phyloP scores from a whole-genome alignment of 257 asterid species.

The Solanum pimpinellifolium region DNA sequence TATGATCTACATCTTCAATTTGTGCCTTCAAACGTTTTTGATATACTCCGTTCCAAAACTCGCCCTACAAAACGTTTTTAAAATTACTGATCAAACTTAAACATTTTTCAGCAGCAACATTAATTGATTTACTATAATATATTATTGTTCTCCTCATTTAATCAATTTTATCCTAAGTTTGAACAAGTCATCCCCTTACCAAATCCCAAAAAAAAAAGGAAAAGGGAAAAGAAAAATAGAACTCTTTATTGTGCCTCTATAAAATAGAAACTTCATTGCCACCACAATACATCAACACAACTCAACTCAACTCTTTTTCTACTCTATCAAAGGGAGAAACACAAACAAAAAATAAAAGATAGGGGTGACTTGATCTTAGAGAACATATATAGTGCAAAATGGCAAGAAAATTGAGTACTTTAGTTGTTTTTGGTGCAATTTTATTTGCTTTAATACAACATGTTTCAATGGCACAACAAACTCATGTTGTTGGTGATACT shows the following conservation, averaged over 20 bases:
- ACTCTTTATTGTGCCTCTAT: neutral
- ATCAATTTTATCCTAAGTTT: neutral
- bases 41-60: accelerated
- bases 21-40: accelerated
- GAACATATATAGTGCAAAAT: slow-evolving; percentile 26
- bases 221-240: neutral
- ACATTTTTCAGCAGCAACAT: neutral
- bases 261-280: neutral
- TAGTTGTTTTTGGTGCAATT: slow-evolving; percentile 10
- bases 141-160: neutral
- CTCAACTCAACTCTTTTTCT: neutral
- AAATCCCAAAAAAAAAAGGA: neutral
- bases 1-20: neutral
- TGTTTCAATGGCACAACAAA: slow-evolving; percentile 43
- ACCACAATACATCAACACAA: neutral
- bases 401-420: slow-evolving; percentile 17
- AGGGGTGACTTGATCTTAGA: slow-evolving; percentile 28
- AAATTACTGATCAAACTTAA: neutral
- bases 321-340: neutral
- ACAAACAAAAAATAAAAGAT: neutral
- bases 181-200: neutral
- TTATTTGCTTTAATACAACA: slow-evolving; percentile 22
- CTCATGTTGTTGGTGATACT: slow-evolving; percentile 55
- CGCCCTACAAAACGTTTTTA: no score
- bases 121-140: neutral